Percentiles rank a stretch among this genome's conserved stretches.
Conservation (phyloP, 148 eudicot species). For the Limonium bicolor region DNA sequence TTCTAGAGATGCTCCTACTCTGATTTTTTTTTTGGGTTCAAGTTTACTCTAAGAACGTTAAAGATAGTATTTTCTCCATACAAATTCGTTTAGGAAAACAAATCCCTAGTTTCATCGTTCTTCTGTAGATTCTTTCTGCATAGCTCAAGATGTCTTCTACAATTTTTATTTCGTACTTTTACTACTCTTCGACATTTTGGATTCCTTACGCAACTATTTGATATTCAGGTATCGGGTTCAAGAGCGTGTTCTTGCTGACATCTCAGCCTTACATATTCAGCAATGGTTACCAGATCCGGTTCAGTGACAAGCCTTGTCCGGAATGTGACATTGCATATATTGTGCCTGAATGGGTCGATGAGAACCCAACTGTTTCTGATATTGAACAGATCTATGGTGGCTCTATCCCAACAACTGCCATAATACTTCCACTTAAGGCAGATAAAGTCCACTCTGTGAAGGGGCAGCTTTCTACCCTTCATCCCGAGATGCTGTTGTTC, state of each 20-base stretch:
- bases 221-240: conserved; percentile 41
- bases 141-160: too few species aligned
- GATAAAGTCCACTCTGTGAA: conserved; percentile 28
- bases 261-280: conserved; percentile 25
- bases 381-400: conserved; percentile 16
- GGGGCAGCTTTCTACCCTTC: conserved; percentile 18
- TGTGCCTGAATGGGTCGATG: conserved; percentile 31
- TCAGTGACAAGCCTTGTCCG: conserved; percentile 23
- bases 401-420: conserved; percentile 12
- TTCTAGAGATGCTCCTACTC: too few species aligned
- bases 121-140: too few species aligned
- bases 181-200: too few species aligned
- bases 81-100: too few species aligned
- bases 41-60: too few species aligned
- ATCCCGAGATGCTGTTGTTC: conserved; percentile 27
- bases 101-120: too few species aligned
- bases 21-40: too few species aligned
- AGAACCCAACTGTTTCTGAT: conserved; percentile 13
- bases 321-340: conserved; percentile 27
- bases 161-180: too few species aligned
- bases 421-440: conserved; percentile 28
- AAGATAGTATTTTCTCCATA: too few species aligned
- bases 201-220: too few species aligned
- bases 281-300: conserved; percentile 36
- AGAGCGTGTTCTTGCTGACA: conserved; percentile 29